phyloP scores from a whole-genome alignment of 768 basidiomycete genomes.

The Porpolomopsis calyptriformis region DNA sequence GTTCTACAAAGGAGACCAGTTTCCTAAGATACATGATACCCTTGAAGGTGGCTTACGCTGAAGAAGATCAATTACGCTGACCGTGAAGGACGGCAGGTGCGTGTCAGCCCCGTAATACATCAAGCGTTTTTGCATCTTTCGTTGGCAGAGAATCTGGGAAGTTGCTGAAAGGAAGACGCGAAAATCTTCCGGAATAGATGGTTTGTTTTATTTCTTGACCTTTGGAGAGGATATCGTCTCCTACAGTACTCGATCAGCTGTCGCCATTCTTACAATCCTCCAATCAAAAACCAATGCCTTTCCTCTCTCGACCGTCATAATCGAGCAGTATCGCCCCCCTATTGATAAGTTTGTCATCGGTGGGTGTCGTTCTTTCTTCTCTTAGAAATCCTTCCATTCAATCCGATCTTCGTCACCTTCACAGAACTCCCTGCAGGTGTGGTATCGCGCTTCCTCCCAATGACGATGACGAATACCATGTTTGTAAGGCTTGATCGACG shows the following conservation, averaged over 20 bases:
- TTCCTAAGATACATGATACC: neutral
- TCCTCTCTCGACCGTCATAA: slow-evolving; percentile 66
- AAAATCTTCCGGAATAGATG: slow-evolving; percentile 69
- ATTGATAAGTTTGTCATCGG: slow-evolving; percentile 69
- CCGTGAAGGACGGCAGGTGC: slow-evolving; percentile 62
- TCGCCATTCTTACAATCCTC: slow-evolving; percentile 75
- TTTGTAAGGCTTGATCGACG: slow-evolving; percentile 65
- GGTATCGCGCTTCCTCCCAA: neutral
- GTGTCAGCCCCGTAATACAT: slow-evolving; percentile 8
- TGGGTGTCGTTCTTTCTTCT: slow-evolving; percentile 16
- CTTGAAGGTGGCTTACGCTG: slow-evolving; percentile 69
- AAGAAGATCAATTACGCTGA: slow-evolving; percentile 77
- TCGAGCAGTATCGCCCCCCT: slow-evolving; percentile 90
- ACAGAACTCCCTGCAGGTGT: slow-evolving; percentile 31
- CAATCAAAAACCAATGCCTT: slow-evolving; percentile 65
- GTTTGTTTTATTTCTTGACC: slow-evolving; percentile 17
- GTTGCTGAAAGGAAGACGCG: slow-evolving; percentile 76
- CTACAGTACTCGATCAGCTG: slow-evolving; percentile 36
- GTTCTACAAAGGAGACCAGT: too few species aligned
- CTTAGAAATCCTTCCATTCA: too few species aligned
- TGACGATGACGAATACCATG: neutral
- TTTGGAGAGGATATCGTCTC: neutral
- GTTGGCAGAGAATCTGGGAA: slow-evolving; percentile 72
- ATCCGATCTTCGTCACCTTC: too few species aligned
- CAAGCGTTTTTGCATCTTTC: slow-evolving; percentile 3